Evolutionary conservation across 129 eudicot species (phyloP).

Genomic region (Rutidosis leptorrhynchoides): DNA sequence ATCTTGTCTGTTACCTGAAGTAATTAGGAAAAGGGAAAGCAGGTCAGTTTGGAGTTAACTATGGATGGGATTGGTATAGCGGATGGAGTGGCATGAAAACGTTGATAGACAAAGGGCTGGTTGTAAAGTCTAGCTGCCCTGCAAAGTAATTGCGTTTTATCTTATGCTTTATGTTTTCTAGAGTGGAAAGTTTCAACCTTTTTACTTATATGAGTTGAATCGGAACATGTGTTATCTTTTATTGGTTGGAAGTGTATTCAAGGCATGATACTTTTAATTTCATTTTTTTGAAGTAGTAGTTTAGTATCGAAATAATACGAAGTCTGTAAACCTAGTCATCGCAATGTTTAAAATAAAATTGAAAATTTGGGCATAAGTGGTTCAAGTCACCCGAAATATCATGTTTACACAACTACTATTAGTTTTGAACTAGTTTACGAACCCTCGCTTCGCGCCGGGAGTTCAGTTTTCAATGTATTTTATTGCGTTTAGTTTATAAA

Average conservation of each 20-base stretch:
- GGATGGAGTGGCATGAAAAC: constrained; percentile 96
- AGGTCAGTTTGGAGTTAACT: constrained; percentile 74
- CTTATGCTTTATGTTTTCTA: neutral
- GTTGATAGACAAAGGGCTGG: constrained; percentile 75
- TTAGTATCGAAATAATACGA: neutral
- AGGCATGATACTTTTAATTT: neutral
- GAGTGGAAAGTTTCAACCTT: neutral
- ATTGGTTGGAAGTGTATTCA: neutral
- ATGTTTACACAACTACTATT: neutral
- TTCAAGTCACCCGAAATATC: neutral
- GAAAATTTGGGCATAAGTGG: neutral
- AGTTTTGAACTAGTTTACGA: too few species aligned
- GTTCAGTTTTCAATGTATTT: too few species aligned
- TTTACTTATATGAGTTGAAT: neutral
- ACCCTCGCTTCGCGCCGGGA: too few species aligned
- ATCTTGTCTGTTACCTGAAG: constrained; percentile 46
- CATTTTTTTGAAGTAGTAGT: neutral
- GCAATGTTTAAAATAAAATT: neutral
- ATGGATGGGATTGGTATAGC: constrained; percentile 87
- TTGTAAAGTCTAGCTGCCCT: constrained; percentile 81
- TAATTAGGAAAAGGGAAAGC: constrained; percentile 82
- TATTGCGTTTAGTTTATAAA: too few species aligned
- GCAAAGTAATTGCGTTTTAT: constrained; percentile 59
- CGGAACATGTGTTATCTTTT: neutral
- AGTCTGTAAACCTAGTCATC: neutral